Conservation (phyloP, 2,329 filamentous ascomycete species). For the Tympanopsis confertula region DNA sequence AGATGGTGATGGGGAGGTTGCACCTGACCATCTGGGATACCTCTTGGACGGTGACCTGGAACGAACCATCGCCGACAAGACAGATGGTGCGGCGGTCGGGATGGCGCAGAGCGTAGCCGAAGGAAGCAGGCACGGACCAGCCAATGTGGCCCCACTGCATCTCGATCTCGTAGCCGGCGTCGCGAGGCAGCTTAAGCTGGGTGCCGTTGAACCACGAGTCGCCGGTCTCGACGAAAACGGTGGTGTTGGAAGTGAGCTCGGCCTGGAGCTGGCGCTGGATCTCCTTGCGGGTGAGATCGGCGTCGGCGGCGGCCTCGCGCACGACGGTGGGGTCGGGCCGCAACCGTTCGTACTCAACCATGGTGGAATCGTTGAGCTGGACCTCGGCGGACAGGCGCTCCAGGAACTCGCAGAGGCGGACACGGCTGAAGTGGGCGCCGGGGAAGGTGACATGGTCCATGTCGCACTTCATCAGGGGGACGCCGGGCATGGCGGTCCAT, state of each 20-base stretch:
- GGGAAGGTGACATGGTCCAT: constrained; percentile 14
- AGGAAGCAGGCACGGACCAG: constrained; percentile 13
- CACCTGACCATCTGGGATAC: constrained; percentile 20
- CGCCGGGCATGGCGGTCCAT: constrained; percentile 13
- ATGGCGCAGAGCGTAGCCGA: constrained; percentile 11
- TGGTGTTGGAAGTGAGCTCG: constrained; percentile 8
- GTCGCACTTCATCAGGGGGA: constrained; percentile 12
- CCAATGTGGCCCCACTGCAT: constrained; percentile 17
- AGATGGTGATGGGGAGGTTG: constrained; percentile 15
- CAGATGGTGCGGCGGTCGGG: constrained; percentile 14
- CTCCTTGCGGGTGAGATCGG: constrained; percentile 12
- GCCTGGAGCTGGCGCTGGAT: constrained; percentile 11
- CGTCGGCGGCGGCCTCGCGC: neutral
- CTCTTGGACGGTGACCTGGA: constrained; percentile 23
- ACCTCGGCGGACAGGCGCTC: constrained; percentile 9
- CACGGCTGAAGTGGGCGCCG: constrained; percentile 12
- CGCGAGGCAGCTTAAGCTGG: constrained; percentile 10
- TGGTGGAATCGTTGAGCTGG: constrained; percentile 10
- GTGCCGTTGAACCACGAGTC: constrained; percentile 16
- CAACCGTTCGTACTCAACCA: constrained; percentile 13
- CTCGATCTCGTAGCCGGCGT: constrained; percentile 15
- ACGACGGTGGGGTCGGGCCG: constrained; percentile 7
- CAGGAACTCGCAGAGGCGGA: constrained; percentile 13
- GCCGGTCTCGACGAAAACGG: constrained; percentile 13
- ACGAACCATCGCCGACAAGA: constrained; percentile 20